Base-by-base conservation (phyloP, 805 yeast species). In the Kodamaea leandrae region DNA sequence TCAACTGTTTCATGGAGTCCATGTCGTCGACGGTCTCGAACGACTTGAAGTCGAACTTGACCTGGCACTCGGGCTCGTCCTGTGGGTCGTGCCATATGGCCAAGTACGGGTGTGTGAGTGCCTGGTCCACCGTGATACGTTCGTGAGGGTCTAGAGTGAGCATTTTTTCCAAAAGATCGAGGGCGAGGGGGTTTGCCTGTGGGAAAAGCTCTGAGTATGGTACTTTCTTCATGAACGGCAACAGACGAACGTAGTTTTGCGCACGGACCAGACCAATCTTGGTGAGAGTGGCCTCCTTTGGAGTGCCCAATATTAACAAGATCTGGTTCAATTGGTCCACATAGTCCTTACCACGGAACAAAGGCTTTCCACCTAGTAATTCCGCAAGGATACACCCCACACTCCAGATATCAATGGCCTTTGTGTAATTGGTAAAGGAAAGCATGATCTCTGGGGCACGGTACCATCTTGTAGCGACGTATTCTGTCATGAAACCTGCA, bases 391-490 rank as follows among this genome's bases (percentile, higher is more conserved):
- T 90, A 66, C 99, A 93, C 2, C 99, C 99, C 15, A 93, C 95
- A 0, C 97, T 88, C 99, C 99, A 93, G 43, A 93, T 77, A 62
- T 93, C 99, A 45, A 93, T 91, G 17, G 99, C 96, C 66, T 88
- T 90, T 4, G 98, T 86, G 63, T 91, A 91, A 44, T 90, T 87
- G 61, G 93, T 95, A 68, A 86, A 88, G 49, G 95, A 83, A 41
- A 93, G 72, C 89, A 93, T 91, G 63, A 93, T 89, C 58, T 93
- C 99, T 0, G 99, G 99, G 3, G 99, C 99, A 51, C 99, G 74
- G 64, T 93, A 93, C 99, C 99, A 93, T 60, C 99, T 76, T 1
- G 99, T 93, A 23, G 99, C 98, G 19, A 93, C 99, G 59, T 93
- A 93, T 62, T 91, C 98, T 1, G 99, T 93, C 72, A 91, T 69